Conservation (phyloP, 805 yeast genomes). For the Kluyveromyces wickerhamii region DNA sequence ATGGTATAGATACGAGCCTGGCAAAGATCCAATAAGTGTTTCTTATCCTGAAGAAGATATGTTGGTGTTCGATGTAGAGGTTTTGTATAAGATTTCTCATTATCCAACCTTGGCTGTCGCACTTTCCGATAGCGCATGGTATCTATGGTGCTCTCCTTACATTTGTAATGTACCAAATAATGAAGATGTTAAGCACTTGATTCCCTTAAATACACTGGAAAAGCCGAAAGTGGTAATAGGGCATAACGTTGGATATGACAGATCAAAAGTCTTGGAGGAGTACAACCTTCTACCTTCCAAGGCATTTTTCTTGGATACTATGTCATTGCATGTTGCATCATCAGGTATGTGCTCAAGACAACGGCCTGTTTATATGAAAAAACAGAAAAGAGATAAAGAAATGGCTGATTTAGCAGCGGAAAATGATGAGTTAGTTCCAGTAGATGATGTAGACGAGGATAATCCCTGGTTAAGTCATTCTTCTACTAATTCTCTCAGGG, state of each 20-base stretch:
- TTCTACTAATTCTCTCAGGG: constrained; percentile 68
- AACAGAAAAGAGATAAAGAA: constrained; percentile 30
- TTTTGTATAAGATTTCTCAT: constrained; percentile 61
- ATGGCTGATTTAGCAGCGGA: constrained; percentile 15
- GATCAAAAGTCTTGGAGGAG: constrained; percentile 81
- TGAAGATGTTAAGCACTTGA: constrained; percentile 48
- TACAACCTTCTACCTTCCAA: constrained; percentile 59
- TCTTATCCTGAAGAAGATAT: constrained; percentile 62
- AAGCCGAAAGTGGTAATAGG: constrained; percentile 65
- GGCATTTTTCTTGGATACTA: constrained; percentile 80
- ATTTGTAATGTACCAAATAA: constrained; percentile 35
- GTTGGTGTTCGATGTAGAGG: constrained; percentile 85
- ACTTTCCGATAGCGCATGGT: constrained; percentile 73
- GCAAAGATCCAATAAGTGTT: constrained; percentile 47
- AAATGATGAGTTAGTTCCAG: constrained; percentile 12
- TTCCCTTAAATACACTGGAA: constrained; percentile 57
- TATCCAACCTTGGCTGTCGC: constrained; percentile 82
- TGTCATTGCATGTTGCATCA: constrained; percentile 85
- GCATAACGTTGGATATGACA: constrained; percentile 83
- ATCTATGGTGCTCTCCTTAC: constrained; percentile 89
- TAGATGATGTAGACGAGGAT: constrained; percentile 32
- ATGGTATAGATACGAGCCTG: constrained; percentile 68
- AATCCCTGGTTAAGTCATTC: constrained; percentile 85
- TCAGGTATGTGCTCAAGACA: constrained; percentile 93
- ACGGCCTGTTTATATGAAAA: constrained; percentile 66